Evolutionary conservation across 73 alveolate species (phyloP).

Genomic region (Effrenium voratum): DNA sequence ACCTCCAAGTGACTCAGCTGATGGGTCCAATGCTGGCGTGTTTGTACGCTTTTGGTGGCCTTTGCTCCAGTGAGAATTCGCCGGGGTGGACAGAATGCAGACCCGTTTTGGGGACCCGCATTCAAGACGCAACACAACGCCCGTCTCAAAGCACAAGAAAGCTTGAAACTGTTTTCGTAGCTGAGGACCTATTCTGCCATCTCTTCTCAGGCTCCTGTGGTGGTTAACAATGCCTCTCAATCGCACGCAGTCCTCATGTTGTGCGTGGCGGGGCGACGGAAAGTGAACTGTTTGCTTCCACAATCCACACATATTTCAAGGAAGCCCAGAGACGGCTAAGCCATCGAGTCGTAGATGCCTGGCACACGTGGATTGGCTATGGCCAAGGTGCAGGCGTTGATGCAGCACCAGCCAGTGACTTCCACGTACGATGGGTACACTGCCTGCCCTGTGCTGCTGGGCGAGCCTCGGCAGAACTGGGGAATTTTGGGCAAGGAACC

Average conservation of each 20-base stretch:
- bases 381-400: slow-evolving; percentile 36
- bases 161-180: too few species aligned
- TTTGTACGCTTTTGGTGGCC: too few species aligned
- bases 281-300: not conserved
- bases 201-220: slow-evolving; percentile 81
- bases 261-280: too few species aligned
- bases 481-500: not conserved
- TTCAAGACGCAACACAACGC: too few species aligned
- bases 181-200: slow-evolving; percentile 82
- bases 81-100: too few species aligned
- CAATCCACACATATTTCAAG: not conserved
- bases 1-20: slow-evolving; percentile 46
- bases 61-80: too few species aligned
- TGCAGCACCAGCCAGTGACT: slow-evolving; percentile 19
- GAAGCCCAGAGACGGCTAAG: not conserved
- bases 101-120: too few species aligned
- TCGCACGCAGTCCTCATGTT: too few species aligned
- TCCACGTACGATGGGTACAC: slow-evolving; percentile 78
- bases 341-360: too few species aligned
- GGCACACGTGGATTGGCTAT: not conserved
- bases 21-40: too few species aligned
- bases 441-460: slow-evolving; percentile 79
- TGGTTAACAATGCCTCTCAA: slow-evolving; percentile 56
- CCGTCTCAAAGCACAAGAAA: too few species aligned
- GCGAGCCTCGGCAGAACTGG: not conserved